A percentile compares a stretch with the other conserved stretches of the same genome.
These are phyloP conservation scores for Agaricus sinodeliciosus DNA, from an alignment of 768 basidiomycete genomes.

Conservation along the genomic window DNA sequence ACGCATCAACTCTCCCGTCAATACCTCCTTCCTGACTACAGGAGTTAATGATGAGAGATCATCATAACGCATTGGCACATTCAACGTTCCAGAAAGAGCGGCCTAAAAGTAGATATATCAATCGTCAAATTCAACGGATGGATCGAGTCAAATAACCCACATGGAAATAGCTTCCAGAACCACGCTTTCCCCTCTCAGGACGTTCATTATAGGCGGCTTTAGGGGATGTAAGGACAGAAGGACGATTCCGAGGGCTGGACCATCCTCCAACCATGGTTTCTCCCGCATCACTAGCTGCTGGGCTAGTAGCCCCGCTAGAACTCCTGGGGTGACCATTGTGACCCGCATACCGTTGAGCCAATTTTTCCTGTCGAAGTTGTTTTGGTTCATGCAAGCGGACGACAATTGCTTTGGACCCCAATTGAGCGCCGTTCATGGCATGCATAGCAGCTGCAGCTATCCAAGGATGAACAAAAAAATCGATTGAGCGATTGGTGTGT, in stretches of 20 bases:
- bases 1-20: slow-evolving; percentile 76
- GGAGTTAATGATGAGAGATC: slow-evolving; percentile 78
- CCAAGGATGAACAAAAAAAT: background rate
- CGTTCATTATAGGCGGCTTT: slow-evolving; percentile 46
- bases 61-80: slow-evolving; percentile 82
- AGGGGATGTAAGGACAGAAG: slow-evolving; percentile 43
- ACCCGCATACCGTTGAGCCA: slow-evolving; percentile 68
- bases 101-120: slow-evolving; percentile 40
- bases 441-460: slow-evolving; percentile 69
- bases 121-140: background rate
- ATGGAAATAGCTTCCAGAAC: slow-evolving; percentile 84
- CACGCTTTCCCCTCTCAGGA: slow-evolving; percentile 62
- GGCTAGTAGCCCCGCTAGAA: slow-evolving; percentile 80
- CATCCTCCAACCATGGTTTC: slow-evolving; percentile 63
- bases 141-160: slow-evolving; percentile 31
- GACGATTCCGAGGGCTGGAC: slow-evolving; percentile 61
- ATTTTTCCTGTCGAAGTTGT: slow-evolving; percentile 83
- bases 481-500: background rate
- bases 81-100: slow-evolving; percentile 72
- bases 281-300: slow-evolving; percentile 75
- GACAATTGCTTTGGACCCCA: slow-evolving; percentile 74
- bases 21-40: slow-evolving; percentile 80
- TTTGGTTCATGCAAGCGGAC: slow-evolving; percentile 90
- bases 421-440: slow-evolving; percentile 68
- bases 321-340: slow-evolving; percentile 77